Evolutionary conservation across 2,329 filamentous ascomycete species (phyloP).

Genomic region (Cladosporium sp.): DNA sequence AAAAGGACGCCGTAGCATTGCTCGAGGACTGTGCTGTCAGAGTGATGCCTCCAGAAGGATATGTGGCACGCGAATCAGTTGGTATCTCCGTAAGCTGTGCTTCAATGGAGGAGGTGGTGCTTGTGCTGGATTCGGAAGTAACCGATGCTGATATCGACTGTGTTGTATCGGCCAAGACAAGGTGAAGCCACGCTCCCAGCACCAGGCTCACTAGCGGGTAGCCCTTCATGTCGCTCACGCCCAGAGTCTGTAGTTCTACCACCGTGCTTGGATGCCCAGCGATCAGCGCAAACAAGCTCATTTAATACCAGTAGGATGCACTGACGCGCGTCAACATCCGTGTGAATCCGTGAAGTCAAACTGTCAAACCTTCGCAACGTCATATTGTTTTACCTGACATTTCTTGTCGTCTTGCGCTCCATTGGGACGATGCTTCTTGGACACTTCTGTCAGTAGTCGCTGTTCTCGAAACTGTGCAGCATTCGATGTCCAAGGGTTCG

Average conservation of each 20-base stretch:
- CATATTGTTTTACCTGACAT: neutral
- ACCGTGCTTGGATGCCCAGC: neutral
- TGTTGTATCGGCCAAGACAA: neutral
- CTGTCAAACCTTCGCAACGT: conserved; percentile 8
- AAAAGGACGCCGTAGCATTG: neutral
- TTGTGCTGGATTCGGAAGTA: neutral
- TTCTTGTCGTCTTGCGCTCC: neutral
- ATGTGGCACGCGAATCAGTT: neutral
- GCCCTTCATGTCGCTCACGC: neutral
- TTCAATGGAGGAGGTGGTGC: neutral
- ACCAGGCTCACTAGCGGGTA: neutral
- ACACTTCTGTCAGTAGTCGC: neutral
- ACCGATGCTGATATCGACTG: neutral
- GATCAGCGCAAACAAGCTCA: too few relatives aligned
- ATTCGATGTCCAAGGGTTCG: too few relatives aligned
- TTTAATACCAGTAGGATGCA: neutral
- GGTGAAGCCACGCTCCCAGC: neutral
- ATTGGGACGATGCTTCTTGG: neutral
- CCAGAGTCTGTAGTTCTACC: neutral
- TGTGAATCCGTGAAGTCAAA: neutral
- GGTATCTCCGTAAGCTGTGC: conserved; percentile 1
- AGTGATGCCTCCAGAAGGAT: neutral
- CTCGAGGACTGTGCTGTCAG: neutral
- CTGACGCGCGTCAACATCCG: conserved; percentile 5
- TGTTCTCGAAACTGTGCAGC: neutral